Base-by-base conservation (phyloP, 495 filamentous ascomycete species). In the Neohortaea acidophila region DNA sequence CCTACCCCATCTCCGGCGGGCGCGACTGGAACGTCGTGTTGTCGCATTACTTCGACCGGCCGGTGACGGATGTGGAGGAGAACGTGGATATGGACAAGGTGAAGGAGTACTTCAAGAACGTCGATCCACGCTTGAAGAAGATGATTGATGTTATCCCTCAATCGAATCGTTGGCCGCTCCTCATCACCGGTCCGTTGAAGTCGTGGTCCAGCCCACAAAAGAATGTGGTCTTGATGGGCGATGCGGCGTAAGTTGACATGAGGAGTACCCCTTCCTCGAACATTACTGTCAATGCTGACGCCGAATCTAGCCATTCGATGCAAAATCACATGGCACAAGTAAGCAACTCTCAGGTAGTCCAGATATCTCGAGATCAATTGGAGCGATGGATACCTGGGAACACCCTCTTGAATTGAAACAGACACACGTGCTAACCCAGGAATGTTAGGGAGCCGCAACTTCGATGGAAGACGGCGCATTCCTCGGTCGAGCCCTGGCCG, bases 1-100 rank as follows among this genome's bases (percentile, higher is more conserved):
- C 62, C 6, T 69, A 68, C 41, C 60, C 58, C 1, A 67, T 69
- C 11, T 56, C 59, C 5, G 52, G 49, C 2, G 63, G 63, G 2
- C 58, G 54, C 27, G 43, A 53, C 1, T 65, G 64, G 38, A 67
- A 69, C 33, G 57, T 66, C 51, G 65, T 65, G 0, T 53, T 69
- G 8, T 62, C 58, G 1, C 65, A 69, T 50, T 58, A 58, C 9
- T 29, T 41, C 6, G 34, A 37, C 12, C 20, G 28, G 1, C 41
- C 34, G 20, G 60, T 63, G 20, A 26, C 32, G 20, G 18, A 26
- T 1, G 46, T 54, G 2, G 24, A 27, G n/a, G 42, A 56, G 22
- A 38, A 53, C 14, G 40, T 57, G 2, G 54, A 57, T 32, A 55
- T 52, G 31, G n/a, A 27, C 8, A n/a, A 33, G 17, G 31, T 19